A percentile compares a stretch with the other conserved stretches of the same genome.
phyloP scores from a whole-genome alignment of 495 filamentous ascomycete genomes.

The Elaphomyces granulatus region DNA sequence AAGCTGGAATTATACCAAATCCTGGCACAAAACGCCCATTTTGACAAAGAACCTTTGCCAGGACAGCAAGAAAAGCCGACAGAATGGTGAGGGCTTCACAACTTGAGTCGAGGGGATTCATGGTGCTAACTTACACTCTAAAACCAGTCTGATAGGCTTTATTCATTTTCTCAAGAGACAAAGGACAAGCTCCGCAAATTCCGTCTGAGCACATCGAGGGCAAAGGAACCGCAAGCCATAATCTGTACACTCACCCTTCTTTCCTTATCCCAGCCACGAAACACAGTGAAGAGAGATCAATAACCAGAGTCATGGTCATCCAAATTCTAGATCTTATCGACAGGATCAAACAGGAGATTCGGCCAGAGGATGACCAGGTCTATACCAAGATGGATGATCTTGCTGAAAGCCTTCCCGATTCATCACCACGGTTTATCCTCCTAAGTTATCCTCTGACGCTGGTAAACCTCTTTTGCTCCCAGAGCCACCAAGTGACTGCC shows the following conservation, averaged over 20 bases:
- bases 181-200: slow-evolving; percentile 82
- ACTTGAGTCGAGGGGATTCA: too few species aligned
- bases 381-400: slow-evolving; percentile 69
- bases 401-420: slow-evolving; percentile 81
- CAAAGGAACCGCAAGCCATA: slow-evolving; percentile 76
- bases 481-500: too few species aligned
- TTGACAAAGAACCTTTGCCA: too few species aligned
- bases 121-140: slow-evolving; percentile 21
- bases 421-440: slow-evolving; percentile 76
- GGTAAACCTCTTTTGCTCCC: slow-evolving; percentile 38
- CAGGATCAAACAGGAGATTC: slow-evolving; percentile 74
- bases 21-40: too few species aligned
- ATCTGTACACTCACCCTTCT: slow-evolving; percentile 61
- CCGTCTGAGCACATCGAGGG: slow-evolving; percentile 73
- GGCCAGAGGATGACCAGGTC: slow-evolving; percentile 54
- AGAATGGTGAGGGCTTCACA: slow-evolving; percentile 9
- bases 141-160: slow-evolving; percentile 68
- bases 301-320: not conserved
- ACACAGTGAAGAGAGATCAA: not conserved
- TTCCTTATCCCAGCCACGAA: not conserved
- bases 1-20: too few species aligned
- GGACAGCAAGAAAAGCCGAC: too few species aligned
- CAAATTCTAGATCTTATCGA: slow-evolving; percentile 46
- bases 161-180: slow-evolving; percentile 82
- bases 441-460: slow-evolving; percentile 80